Base-by-base conservation (phyloP, 1,139 yeast genomes). In the Pichia sp. region DNA sequence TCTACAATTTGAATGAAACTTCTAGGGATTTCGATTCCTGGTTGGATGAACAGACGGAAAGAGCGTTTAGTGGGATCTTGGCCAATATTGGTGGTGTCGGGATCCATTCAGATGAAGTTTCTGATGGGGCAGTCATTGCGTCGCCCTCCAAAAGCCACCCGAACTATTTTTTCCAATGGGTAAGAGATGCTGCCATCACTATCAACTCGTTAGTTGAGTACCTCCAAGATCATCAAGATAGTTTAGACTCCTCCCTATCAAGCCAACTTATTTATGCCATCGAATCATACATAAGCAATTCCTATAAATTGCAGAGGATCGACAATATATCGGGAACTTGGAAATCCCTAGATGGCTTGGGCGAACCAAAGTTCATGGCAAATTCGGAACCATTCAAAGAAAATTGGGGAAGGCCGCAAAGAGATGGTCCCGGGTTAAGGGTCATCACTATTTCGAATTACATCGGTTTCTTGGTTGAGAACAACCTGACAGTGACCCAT, bases 341-440 rank as follows among this genome's bases (percentile, higher is more conserved):
- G 66, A 74, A 72, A 45, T 76, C 74, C 53, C 69, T 75, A 54
- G 67, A 72, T 45, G 90, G 90, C 2, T 75, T 92, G 41, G 98
- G 97, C 1, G 98, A 92, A 67, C 98, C 98, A 4, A 92, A 92
- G 67, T 90, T 87, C 64, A 68, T 78, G 66, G 82, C 84, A 2
- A 79, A 89, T 66, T 84, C 86, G 32, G 65, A 80, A 0, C 75
- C 87, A 0, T 92, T 86, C 63, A 68, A 71, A 16, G 82, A 74
- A 2, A 67, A 73, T 44, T 92, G 98, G 99, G 98, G 98, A 1
- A 77, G 99, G 62, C 99, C 99, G 0, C 99, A 92, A 70, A 79
- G 90, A 58, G 99, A 93, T 69, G 98, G 98, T 0, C 97, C 98
- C 0, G 95, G 95, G 0, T 75, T 92, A 56, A 77, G 98, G 61